Conservation (phyloP, 805 yeast genomes). For the Candida yuanshanica region DNA sequence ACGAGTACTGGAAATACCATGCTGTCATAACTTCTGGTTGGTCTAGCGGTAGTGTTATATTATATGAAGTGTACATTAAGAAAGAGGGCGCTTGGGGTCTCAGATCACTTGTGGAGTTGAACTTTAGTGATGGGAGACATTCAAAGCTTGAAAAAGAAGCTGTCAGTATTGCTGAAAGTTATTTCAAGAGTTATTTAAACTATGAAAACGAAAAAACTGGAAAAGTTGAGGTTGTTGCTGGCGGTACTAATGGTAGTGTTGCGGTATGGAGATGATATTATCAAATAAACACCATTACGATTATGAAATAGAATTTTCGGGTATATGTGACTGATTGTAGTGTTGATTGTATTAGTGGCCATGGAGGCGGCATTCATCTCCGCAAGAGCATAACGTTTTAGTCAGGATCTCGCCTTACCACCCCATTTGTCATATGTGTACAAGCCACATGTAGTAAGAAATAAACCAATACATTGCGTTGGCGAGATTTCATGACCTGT, state of each 20-base stretch:
- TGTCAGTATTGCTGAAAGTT: conserved; percentile 30
- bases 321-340: background rate
- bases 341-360: too few relatives aligned
- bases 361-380: too few relatives aligned
- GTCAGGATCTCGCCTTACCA: conserved; percentile 7
- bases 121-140: conserved; percentile 16
- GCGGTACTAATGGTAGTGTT: conserved; percentile 49
- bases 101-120: conserved; percentile 18
- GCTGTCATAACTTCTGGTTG: conserved; percentile 33
- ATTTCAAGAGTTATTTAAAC: conserved; percentile 26
- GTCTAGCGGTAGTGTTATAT: conserved; percentile 24
- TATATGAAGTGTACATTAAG: conserved; percentile 27
- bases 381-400: too few relatives aligned
- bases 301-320: background rate
- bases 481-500: conserved; percentile 44
- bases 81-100: conserved; percentile 21
- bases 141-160: conserved; percentile 9
- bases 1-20: conserved; percentile 34
- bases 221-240: conserved; percentile 41
- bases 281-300: too few relatives aligned
- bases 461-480: conserved; percentile 43
- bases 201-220: conserved; percentile 34
- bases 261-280: conserved; percentile 36
- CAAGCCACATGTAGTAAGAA: conserved; percentile 48
- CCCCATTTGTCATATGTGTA: conserved; percentile 62